phyloP scores from a whole-genome alignment of 768 basidiomycete genomes.

The Psilocybe azurescens region DNA sequence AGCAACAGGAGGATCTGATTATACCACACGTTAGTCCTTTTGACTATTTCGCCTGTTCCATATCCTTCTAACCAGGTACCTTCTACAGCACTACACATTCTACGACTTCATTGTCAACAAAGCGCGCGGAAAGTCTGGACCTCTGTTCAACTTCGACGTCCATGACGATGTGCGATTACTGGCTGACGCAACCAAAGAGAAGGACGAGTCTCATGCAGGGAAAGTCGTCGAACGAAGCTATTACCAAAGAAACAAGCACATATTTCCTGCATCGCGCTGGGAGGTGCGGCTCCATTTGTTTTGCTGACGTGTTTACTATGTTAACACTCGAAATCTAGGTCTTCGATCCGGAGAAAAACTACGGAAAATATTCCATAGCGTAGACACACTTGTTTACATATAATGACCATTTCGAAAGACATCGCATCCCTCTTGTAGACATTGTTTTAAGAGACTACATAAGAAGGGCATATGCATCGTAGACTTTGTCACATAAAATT shows the following conservation, averaged over 20 bases:
- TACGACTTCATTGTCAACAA: constrained; percentile 99
- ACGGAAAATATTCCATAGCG: constrained; percentile 88
- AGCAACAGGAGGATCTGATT: constrained; percentile 87
- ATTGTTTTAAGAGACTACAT: no score
- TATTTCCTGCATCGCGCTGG: constrained; percentile 97
- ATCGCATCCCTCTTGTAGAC: no score
- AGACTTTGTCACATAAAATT: not conserved
- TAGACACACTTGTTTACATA: not conserved
- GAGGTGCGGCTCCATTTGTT: constrained; percentile 62
- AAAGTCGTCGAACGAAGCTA: constrained; percentile 97
- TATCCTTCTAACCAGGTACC: not conserved
- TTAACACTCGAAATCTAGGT: constrained; percentile 48
- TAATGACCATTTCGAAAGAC: no score
- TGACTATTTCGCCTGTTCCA: constrained; percentile 1
- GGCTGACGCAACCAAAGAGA: constrained; percentile 94
- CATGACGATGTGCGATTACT: constrained; percentile 97
- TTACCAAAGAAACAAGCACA: constrained; percentile 96
- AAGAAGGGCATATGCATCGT: no score
- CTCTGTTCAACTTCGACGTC: constrained; percentile 98
- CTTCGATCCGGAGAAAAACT: constrained; percentile 93
- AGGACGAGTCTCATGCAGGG: constrained; percentile 98
- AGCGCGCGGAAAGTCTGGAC: constrained; percentile 97
- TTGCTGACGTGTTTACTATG: not conserved
- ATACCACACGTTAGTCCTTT: constrained; percentile 79
- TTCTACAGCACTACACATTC: constrained; percentile 90